Evolutionary conservation across 2,329 filamentous ascomycete genomes (phyloP).

Genomic region (Ploettnerulaceae sp.): DNA sequence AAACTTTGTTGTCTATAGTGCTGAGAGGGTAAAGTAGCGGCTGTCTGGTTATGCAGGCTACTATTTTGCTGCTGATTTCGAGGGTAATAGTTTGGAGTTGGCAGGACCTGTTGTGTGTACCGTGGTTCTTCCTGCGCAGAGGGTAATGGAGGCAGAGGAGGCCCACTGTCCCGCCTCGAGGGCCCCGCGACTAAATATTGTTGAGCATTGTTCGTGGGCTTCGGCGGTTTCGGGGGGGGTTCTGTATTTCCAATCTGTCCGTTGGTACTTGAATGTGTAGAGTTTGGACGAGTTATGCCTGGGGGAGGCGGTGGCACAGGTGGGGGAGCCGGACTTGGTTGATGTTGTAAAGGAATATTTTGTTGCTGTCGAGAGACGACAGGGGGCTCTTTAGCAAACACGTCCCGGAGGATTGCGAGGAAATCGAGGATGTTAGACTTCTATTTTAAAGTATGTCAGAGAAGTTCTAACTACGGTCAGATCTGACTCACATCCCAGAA

Average conservation of each 20-base stretch:
- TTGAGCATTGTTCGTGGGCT: conserved; percentile 23
- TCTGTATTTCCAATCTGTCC: conserved; percentile 28
- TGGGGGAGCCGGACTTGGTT: conserved; percentile 47
- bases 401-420: conserved; percentile 71
- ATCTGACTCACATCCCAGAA: conserved; percentile 80
- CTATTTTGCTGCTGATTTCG: conserved; percentile 32
- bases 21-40: conserved; percentile 31
- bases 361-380: conserved; percentile 69
- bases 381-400: conserved; percentile 93
- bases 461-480: too few relatives aligned
- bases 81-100: conserved; percentile 12
- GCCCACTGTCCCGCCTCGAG: conserved; percentile 27
- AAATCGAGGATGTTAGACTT: conserved; percentile 83
- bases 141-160: conserved; percentile 34
- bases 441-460: conserved; percentile 37
- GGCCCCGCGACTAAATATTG: conserved; percentile 16
- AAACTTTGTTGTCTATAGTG: conserved; percentile 23
- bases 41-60: conserved; percentile 31
- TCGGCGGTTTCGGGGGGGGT: conserved; percentile 35
- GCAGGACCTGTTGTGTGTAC: conserved; percentile 25
- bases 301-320: conserved; percentile 69
- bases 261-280: conserved; percentile 33
- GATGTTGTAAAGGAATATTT: conserved; percentile 37
- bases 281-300: conserved; percentile 52
- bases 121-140: conserved; percentile 17